Evolutionary conservation across 345 rosid species (phyloP), one percentile per base, ranked within the genome.

Genomic region (Hibiscus syriacus): DNA sequence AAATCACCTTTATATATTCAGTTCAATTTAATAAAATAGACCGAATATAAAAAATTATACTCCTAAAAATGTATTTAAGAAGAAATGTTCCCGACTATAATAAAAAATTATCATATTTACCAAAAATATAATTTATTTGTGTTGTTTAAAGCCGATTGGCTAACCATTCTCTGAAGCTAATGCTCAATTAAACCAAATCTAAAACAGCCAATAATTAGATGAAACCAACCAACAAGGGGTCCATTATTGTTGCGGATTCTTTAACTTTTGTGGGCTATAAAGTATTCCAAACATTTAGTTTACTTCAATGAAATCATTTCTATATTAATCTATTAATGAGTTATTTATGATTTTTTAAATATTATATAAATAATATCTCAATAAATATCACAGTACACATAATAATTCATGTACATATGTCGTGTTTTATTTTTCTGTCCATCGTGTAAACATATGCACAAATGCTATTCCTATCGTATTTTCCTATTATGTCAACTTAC

Each of bases 81-180:
- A 30, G 30, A 57, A 57, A 14, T 30, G 13, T 0, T 30, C 3
- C 32, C 5, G 3, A 57, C 2, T 30, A 22, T 2, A 57, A 39
- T 8, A 30, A 29, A 30, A 20, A 10, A 41, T 2, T 2, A 1
- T 10, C 46, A 10, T 2, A 41, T 41, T 9, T 16, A 2, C 41
- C 2, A n/a, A 30, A 57, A n/a, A 0, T 14, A 27, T 2, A 0
- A n/a, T 1, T 23, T 29, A 57, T 55, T 41, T 2, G 12, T 58
- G 20, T 17, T 49, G 23, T 49, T 49, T 49, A 49, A 17, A 49
- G 66, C 43, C 2, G 20, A 2, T 36, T 38, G 11, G 29, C 22
- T 60, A 60, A 38, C 48, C 65, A 11, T 60, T 38, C 48, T 60
- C 19, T 36, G 16, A 60, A 60, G 46, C 65, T 60, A 60, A 61